Percentiles rank a stretch among this genome's conserved stretches.
Evolutionary conservation across 108 stramenopile genomes (phyloP).

Genomic region (Nitzschia palea): DNA sequence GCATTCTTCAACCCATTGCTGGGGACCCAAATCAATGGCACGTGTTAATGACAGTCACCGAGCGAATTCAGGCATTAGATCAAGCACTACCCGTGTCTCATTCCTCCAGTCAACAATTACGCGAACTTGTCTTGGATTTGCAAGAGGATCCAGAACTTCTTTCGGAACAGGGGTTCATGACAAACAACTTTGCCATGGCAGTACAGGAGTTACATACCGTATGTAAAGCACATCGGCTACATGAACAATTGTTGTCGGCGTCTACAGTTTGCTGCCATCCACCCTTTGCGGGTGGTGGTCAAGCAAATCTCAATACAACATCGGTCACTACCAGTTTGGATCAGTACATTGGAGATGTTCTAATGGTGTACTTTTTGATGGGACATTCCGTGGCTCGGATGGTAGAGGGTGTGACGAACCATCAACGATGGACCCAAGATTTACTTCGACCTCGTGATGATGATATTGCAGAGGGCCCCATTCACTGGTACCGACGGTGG

Average conservation of each 20-base stretch:
- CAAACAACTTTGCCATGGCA: neutral
- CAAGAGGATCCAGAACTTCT: neutral
- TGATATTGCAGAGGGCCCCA: neutral
- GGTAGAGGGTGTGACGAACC: slow-evolving; percentile 26
- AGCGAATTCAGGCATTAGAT: slow-evolving; percentile 28
- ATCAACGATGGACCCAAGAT: slow-evolving; percentile 11
- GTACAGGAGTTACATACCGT: neutral
- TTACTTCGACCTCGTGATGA: neutral
- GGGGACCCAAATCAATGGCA: slow-evolving; percentile 1
- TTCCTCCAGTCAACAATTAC: slow-evolving; percentile 20
- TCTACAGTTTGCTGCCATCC: slow-evolving; percentile 11
- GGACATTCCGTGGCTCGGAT: slow-evolving; percentile 29
- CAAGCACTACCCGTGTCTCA: slow-evolving; percentile 15
- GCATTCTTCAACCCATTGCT: neutral
- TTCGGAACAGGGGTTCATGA: slow-evolving; percentile 1
- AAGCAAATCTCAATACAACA: neutral
- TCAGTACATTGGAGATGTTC: slow-evolving; percentile 43
- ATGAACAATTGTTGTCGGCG: slow-evolving; percentile 2
- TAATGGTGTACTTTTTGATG: slow-evolving; percentile 32
- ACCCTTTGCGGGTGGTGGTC: neutral
- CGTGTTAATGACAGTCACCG: slow-evolving; percentile 14
- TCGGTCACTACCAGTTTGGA: slow-evolving; percentile 20
- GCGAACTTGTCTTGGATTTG: slow-evolving; percentile 14
- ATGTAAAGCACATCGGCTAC: slow-evolving; percentile 20
- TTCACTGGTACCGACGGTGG: slow-evolving; percentile 34